These are phyloP conservation scores for Viola pubescens DNA, from an alignment of 441 rosid species.

Conservation along the genomic window DNA sequence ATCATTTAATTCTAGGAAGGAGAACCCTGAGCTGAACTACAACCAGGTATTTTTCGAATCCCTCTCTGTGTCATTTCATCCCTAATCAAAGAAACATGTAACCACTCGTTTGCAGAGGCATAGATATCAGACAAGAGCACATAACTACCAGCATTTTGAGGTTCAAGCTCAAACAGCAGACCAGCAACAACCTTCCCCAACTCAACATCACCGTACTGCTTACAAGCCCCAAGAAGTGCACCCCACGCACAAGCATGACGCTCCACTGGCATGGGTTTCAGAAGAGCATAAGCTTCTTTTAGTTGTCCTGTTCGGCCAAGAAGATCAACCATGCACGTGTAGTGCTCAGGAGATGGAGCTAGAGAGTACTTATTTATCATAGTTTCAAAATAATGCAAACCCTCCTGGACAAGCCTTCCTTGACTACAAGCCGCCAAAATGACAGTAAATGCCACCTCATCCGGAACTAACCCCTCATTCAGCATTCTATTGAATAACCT, in stretches of 20 bases:
- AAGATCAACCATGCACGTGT: slow-evolving; percentile 70
- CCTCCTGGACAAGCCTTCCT: slow-evolving; percentile 62
- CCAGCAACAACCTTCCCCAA: slow-evolving; percentile 49
- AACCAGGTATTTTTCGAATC: slow-evolving; percentile 47
- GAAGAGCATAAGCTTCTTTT: slow-evolving; percentile 48
- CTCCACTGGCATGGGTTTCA: slow-evolving; percentile 52
- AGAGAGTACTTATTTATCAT: slow-evolving; percentile 45
- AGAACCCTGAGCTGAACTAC: slow-evolving; percentile 31
- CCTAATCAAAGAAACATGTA: slow-evolving; percentile 49
- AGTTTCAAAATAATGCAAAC: slow-evolving; percentile 45
- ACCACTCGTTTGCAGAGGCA: slow-evolving; percentile 68
- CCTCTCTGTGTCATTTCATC: slow-evolving; percentile 64
- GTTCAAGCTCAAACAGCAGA: slow-evolving; percentile 55
- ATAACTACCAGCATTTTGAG: slow-evolving; percentile 52
- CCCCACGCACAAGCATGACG: slow-evolving; percentile 78
- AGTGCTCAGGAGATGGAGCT: slow-evolving; percentile 57
- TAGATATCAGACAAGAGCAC: slow-evolving; percentile 68
- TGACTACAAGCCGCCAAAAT: slow-evolving; percentile 58
- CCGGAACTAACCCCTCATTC: slow-evolving; percentile 54
- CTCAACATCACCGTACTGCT: slow-evolving; percentile 45
- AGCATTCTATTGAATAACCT: slow-evolving; percentile 54
- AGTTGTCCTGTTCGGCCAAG: slow-evolving; percentile 60
- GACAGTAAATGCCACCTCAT: slow-evolving; percentile 62
- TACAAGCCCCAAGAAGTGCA: slow-evolving; percentile 72
- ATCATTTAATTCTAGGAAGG: background rate